Percentiles rank a stretch among this genome's conserved stretches.
Evolutionary conservation across 257 asterid genomes (phyloP).

Genomic region (Craterostigma plantagineum): DNA sequence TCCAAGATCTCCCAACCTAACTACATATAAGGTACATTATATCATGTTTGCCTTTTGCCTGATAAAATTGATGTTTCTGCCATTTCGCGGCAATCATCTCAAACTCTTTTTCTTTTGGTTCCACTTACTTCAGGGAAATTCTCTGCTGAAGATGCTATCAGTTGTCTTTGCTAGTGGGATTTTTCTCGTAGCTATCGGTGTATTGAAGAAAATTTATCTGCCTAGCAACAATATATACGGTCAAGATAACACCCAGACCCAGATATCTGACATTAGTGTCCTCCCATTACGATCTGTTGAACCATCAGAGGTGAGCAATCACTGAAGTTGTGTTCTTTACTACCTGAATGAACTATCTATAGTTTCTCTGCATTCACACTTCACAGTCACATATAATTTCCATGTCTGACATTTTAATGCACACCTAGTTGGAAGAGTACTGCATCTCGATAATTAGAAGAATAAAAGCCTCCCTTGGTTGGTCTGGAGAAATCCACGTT

Average conservation of each 20-base stretch:
- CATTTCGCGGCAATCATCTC: slow-evolving; percentile 7
- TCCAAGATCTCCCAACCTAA: slow-evolving; percentile 29
- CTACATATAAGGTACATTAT: slow-evolving; percentile 35
- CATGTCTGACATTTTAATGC: slow-evolving; percentile 6
- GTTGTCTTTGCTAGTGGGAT: slow-evolving; percentile 41
- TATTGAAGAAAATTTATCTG: slow-evolving; percentile 28
- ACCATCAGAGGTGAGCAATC: slow-evolving; percentile 31
- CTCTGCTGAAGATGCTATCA: slow-evolving; percentile 35
- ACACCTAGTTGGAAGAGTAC: slow-evolving; percentile 36
- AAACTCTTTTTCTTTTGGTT: background rate
- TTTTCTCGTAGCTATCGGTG: slow-evolving; percentile 35
- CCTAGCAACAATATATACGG: slow-evolving; percentile 23
- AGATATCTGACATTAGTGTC: slow-evolving; percentile 15
- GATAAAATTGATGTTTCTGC: background rate
- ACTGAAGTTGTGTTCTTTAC: slow-evolving; percentile 4
- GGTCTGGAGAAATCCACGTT: slow-evolving; percentile 53
- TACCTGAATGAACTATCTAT: no score
- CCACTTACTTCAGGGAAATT: slow-evolving; percentile 35
- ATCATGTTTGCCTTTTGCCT: background rate
- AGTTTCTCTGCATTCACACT: no score
- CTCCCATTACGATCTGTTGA: slow-evolving; percentile 25
- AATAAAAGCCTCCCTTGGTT: slow-evolving; percentile 44
- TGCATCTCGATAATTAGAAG: slow-evolving; percentile 33
- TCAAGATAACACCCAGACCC: slow-evolving; percentile 18
- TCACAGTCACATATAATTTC: slow-evolving; percentile 3